Evolutionary conservation across 768 basidiomycete genomes (phyloP).

Genomic region (Tylopilus vinaceipallidus): DNA sequence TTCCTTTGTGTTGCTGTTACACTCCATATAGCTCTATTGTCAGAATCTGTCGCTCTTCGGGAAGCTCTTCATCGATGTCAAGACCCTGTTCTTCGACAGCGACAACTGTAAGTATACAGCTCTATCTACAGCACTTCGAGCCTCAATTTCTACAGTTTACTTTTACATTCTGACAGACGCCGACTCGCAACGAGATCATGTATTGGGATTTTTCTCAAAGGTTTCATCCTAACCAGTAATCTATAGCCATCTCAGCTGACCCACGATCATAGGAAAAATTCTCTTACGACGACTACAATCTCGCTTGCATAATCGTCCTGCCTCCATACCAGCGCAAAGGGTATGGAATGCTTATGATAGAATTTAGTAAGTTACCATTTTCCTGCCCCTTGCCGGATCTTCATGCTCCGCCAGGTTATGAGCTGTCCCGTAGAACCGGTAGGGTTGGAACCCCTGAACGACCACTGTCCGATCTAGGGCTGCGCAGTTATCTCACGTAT

Average conservation of each 20-base stretch:
- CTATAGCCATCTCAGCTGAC: background rate
- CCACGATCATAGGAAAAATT: slow-evolving; percentile 68
- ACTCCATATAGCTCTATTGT: slow-evolving; percentile 74
- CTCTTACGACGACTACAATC: slow-evolving; percentile 95
- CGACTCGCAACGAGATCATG: slow-evolving; percentile 73
- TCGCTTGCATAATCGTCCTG: slow-evolving; percentile 94
- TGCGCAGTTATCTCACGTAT: slow-evolving; percentile 85
- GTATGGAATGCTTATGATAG: slow-evolving; percentile 94
- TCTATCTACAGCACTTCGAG: background rate
- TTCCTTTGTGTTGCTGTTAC: background rate
- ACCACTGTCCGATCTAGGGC: slow-evolving; percentile 89
- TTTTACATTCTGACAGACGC: slow-evolving; percentile 94
- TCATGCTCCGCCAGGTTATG: slow-evolving; percentile 65
- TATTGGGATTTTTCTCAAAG: slow-evolving; percentile 73
- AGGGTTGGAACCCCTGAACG: slow-evolving; percentile 92
- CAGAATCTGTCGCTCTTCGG: slow-evolving; percentile 95
- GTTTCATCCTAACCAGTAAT: slow-evolving; percentile 26
- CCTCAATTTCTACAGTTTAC: slow-evolving; percentile 44
- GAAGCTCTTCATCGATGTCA: slow-evolving; percentile 98
- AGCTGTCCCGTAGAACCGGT: slow-evolving; percentile 75
- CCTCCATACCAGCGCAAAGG: slow-evolving; percentile 90
- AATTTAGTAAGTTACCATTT: slow-evolving; percentile 77
- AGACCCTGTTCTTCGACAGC: slow-evolving; percentile 89
- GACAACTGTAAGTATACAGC: slow-evolving; percentile 66
- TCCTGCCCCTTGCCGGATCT: background rate